These are phyloP conservation scores for Colletotrichum sp. DNA, from an alignment of 2,329 filamentous ascomycete species.

Conservation along the genomic window DNA sequence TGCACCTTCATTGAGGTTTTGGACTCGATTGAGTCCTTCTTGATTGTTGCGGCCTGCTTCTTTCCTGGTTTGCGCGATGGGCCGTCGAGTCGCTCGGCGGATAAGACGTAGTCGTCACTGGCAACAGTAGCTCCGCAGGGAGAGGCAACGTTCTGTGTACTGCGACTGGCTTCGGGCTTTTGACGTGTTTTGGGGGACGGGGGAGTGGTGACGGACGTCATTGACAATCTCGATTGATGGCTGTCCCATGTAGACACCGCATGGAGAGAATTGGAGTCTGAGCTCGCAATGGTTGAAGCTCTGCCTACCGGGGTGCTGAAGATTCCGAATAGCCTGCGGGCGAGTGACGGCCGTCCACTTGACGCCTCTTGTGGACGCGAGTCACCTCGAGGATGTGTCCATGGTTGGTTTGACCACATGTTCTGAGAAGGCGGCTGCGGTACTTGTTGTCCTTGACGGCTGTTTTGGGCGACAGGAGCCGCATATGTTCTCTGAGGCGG, in stretches of 20 bases:
- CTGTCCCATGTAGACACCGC: neutral
- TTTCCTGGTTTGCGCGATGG: neutral
- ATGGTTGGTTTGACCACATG: neutral
- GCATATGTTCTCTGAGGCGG: neutral
- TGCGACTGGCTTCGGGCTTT: neutral
- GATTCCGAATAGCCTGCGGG: conserved; percentile 24
- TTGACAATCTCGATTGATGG: neutral
- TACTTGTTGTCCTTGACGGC: neutral
- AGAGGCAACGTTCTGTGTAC: neutral
- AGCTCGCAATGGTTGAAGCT: conserved; percentile 39
- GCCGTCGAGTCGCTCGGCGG: neutral
- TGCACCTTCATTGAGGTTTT: neutral
- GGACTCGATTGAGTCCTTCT: neutral
- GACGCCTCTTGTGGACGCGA: neutral
- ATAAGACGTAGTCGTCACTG: conserved; percentile 37
- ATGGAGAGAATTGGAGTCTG: neutral
- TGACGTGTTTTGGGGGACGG: neutral
- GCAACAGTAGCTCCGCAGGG: conserved; percentile 35
- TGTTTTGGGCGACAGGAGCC: neutral
- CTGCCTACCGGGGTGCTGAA: conserved; percentile 35
- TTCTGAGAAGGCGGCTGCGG: neutral
- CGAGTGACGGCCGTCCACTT: neutral
- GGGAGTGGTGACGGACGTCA: neutral
- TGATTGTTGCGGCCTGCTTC: neutral
- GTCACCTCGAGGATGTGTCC: neutral